Conservation (phyloP, 192 early-diverging fungal species). For the Anaeromyces robustus region DNA sequence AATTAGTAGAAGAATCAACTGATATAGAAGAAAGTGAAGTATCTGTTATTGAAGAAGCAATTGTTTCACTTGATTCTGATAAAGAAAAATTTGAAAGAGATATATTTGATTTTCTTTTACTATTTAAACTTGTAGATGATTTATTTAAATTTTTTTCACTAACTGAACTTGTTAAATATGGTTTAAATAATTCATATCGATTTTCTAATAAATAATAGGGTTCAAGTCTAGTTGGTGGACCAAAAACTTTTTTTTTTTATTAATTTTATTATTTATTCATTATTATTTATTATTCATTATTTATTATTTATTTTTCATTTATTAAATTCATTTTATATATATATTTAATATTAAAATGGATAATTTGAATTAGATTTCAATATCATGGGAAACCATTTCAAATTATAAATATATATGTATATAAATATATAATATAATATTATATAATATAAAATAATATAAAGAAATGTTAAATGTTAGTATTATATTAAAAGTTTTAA, state of each 20-base stretch:
- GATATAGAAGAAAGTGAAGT: background rate
- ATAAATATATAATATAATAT: too few relatives aligned
- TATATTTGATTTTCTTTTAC: background rate
- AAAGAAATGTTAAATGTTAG: too few relatives aligned
- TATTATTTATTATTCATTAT: too few relatives aligned
- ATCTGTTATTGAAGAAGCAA: background rate
- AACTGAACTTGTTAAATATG: background rate
- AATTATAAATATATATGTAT: too few relatives aligned
- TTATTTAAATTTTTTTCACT: background rate
- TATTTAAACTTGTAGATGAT: background rate
- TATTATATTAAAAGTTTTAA: too few relatives aligned
- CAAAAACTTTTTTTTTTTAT: background rate
- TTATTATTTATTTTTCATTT: too few relatives aligned
- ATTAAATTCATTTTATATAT: too few relatives aligned
- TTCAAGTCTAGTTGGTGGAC: background rate
- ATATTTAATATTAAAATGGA: too few relatives aligned
- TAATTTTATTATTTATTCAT: too few relatives aligned
- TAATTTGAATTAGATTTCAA: too few relatives aligned
- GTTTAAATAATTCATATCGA: background rate
- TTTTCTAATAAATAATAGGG: background rate
- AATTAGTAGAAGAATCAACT: background rate
- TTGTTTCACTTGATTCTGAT: background rate
- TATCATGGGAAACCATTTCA: too few relatives aligned
- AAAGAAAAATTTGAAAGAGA: background rate
- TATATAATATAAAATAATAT: too few relatives aligned